Evolutionary conservation across 108 stramenopile genomes (phyloP), one percentile per base, ranked within the genome.

Genomic region (Nitzschia sp.): DNA sequence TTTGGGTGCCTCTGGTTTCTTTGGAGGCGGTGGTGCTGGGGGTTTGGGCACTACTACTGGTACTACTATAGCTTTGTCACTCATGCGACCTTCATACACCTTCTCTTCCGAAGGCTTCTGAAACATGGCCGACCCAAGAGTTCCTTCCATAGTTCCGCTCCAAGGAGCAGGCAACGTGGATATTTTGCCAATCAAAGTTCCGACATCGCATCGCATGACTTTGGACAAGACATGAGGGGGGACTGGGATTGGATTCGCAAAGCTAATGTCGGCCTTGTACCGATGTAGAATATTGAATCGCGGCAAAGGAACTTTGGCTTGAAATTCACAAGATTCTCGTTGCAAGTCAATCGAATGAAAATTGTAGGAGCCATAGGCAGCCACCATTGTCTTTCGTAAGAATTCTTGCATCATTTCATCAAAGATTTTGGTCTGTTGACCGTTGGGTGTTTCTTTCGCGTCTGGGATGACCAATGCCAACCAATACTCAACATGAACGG

Each of bases 301-400:
- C 8, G 48, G 48, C 21, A 50, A 50, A 5, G 48, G 48, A 11
- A 50, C 48, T 16, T 50, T 50, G 13, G 48, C 48, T 21, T 50
- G 17, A 22, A 50, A 50, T 50, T 50, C 48, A 21, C 48, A 50
- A 21, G 48, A 50, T 21, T 11, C 9, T 4, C 48, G 48, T 50
- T 50, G 48, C 48, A 50, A 50, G 48, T 50, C 21, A 5, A 50
- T 50, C 19, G 48, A 50, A 50, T 50, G 48, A n/a, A 50, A 50
- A n/a, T 50, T 50, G 48, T 50, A 21, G 4, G 13, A 5, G 13
- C 48, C 48, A 50, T 50, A 50, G 17, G 48, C 21, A 22, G 17
- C 13, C 19, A 50, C 48, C 8, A 50, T 8, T 5, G 21, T 50
- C 21, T 50, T 50, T 4, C 21, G 48, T n/a, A 50, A 4, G 4